Percentiles rank a stretch among this genome's conserved stretches.
These are phyloP conservation scores for Mycena leptocephala DNA, from an alignment of 768 basidiomycete species.

Conservation along the genomic window DNA sequence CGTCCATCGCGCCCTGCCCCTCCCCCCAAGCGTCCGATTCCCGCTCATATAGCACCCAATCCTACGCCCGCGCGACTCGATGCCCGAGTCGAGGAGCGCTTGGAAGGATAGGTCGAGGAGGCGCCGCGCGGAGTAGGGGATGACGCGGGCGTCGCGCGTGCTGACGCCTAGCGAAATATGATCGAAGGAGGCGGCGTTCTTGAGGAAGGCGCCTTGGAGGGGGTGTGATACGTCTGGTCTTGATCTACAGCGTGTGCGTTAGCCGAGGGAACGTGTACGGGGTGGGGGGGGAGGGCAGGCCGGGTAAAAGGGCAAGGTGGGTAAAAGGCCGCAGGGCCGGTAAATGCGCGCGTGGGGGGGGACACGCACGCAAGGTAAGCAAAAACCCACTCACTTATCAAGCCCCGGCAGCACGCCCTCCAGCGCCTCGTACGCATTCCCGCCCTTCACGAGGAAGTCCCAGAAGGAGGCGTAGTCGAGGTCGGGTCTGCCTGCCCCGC, in stretches of 20 bases:
- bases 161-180: slow-evolving; percentile 16
- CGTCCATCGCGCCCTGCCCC: slow-evolving; percentile 1
- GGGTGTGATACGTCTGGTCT: neutral
- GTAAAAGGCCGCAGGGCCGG: too few relatives aligned
- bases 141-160: slow-evolving; percentile 3
- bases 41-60: slow-evolving; percentile 22
- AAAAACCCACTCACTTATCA: neutral
- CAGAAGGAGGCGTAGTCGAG: slow-evolving; percentile 15
- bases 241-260: neutral
- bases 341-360: too few relatives aligned
- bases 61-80: slow-evolving; percentile 2
- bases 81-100: slow-evolving; percentile 15
- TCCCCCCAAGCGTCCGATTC: neutral
- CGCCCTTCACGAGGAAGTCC: slow-evolving; percentile 3
- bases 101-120: slow-evolving; percentile 20
- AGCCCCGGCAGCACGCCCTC: neutral
- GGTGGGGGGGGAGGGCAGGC: too few relatives aligned
- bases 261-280: too few relatives aligned
- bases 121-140: slow-evolving; percentile 5
- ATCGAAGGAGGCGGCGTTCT: slow-evolving; percentile 11
- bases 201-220: neutral
- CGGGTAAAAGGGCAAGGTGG: too few relatives aligned
- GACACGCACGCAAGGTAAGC: neutral
- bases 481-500: neutral
- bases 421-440: slow-evolving; percentile 4